These are phyloP conservation scores for Penicillium concentricum DNA, from an alignment of 2,329 filamentous ascomycete species.

Conservation along the genomic window DNA sequence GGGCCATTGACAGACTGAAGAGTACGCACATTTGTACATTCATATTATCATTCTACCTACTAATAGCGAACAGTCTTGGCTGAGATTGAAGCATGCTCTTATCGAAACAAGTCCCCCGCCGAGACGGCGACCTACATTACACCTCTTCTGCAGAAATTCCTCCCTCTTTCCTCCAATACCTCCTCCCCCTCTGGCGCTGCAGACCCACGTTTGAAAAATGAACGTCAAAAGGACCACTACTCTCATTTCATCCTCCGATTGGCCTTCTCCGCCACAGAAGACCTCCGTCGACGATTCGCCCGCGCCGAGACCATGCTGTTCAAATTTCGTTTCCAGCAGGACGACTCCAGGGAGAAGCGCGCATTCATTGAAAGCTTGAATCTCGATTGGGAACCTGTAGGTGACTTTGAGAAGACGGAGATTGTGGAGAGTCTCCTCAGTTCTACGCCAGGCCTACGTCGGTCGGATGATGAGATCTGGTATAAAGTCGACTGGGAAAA, in stretches of 20 bases:
- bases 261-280: slow-evolving; percentile 88
- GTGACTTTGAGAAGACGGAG: slow-evolving; percentile 73
- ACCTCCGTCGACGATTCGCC: slow-evolving; percentile 80
- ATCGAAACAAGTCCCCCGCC: slow-evolving; percentile 80
- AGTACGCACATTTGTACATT: slow-evolving; percentile 49
- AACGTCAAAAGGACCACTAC: slow-evolving; percentile 94
- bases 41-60: neutral
- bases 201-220: slow-evolving; percentile 58
- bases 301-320: slow-evolving; percentile 89
- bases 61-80: slow-evolving; percentile 35
- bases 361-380: slow-evolving; percentile 75
- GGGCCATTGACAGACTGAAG: slow-evolving; percentile 89
- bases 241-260: slow-evolving; percentile 95
- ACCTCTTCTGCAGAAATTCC: slow-evolving; percentile 80
- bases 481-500: slow-evolving; percentile 96
- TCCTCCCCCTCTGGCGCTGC: slow-evolving; percentile 55
- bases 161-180: slow-evolving; percentile 75
- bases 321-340: slow-evolving; percentile 73
- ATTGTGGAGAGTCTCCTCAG: slow-evolving; percentile 63
- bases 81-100: slow-evolving; percentile 82
- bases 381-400: slow-evolving; percentile 80
- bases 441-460: slow-evolving; percentile 50
- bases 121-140: slow-evolving; percentile 85
- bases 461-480: slow-evolving; percentile 76
- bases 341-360: slow-evolving; percentile 69